These are phyloP conservation scores for Fusarium austroafricanum DNA, from an alignment of 2,329 filamentous ascomycete species.

Conservation along the genomic window DNA sequence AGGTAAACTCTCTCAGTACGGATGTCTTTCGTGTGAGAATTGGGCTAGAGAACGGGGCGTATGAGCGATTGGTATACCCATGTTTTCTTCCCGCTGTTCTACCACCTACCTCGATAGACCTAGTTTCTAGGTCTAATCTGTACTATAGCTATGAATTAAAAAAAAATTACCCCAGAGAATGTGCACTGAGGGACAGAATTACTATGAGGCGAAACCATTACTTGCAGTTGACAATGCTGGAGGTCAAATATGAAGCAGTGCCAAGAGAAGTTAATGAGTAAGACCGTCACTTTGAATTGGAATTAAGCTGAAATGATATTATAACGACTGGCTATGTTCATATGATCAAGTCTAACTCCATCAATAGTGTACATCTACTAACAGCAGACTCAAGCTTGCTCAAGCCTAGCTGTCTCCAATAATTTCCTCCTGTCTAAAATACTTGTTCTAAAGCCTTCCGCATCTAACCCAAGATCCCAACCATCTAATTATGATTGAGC, in stretches of 20 bases:
- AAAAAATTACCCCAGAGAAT: conserved; percentile 37
- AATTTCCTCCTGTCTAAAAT: conserved; percentile 23
- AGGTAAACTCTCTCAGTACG: conserved; percentile 24
- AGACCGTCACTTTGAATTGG: not conserved
- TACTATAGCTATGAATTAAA: conserved; percentile 50
- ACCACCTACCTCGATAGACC: conserved; percentile 49
- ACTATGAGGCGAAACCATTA: not conserved
- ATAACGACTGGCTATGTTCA: conserved; percentile 22
- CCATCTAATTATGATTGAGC: not conserved
- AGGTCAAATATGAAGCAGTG: not conserved
- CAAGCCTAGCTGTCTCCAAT: conserved; percentile 1
- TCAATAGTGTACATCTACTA: conserved; percentile 32
- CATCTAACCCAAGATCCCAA: conserved; percentile 23
- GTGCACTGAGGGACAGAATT: not conserved
- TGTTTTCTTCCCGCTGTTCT: conserved; percentile 45
- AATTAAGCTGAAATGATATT: not conserved
- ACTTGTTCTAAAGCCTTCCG: conserved; percentile 27
- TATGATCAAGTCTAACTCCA: conserved; percentile 37
- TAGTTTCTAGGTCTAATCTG: conserved; percentile 50
- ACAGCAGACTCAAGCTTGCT: not conserved
- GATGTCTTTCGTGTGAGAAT: conserved; percentile 29
- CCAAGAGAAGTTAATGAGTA: not conserved
- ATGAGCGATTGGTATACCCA: conserved; percentile 42
- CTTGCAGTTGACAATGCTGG: no score
- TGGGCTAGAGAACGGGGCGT: conserved; percentile 28